Evolutionary conservation across 208 protist genomes (phyloP).

Genomic region (Phytomonas sp.): DNA sequence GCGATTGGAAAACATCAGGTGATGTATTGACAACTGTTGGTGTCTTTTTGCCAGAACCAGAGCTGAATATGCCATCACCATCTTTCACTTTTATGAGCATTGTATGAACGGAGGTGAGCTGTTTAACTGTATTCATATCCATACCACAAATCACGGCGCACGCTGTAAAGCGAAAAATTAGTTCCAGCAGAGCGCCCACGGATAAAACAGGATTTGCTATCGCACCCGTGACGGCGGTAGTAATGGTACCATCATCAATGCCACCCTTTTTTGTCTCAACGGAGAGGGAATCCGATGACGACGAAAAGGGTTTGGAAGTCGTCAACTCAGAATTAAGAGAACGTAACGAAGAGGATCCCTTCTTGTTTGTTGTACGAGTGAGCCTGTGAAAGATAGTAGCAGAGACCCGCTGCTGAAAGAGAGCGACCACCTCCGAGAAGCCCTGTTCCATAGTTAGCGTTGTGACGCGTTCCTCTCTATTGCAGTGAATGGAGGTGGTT

Average conservation of each 20-base stretch:
- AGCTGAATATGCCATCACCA: not conserved
- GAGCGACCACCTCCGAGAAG: not conserved
- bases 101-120: constrained; percentile 53
- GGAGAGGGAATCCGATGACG: not conserved
- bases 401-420: not conserved
- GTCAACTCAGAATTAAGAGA: not conserved
- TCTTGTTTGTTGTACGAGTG: not conserved
- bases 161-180: constrained; percentile 9
- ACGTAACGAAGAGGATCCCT: not conserved
- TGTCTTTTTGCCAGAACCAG: not conserved
- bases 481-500: not conserved
- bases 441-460: not conserved
- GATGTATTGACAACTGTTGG: not conserved
- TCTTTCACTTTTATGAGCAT: constrained; percentile 25
- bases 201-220: not conserved
- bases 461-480: not conserved
- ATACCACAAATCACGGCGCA: constrained; percentile 30
- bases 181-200: not conserved
- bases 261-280: not conserved
- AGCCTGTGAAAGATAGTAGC: not conserved
- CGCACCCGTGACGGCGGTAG: not conserved
- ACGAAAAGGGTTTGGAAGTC: not conserved
- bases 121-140: constrained; percentile 26
- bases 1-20: not conserved
- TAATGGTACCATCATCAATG: not conserved